Percentiles rank a stretch among this genome's conserved stretches.
phyloP scores from a whole-genome alignment of 306 rosid genomes.

The Vicia villosa region DNA sequence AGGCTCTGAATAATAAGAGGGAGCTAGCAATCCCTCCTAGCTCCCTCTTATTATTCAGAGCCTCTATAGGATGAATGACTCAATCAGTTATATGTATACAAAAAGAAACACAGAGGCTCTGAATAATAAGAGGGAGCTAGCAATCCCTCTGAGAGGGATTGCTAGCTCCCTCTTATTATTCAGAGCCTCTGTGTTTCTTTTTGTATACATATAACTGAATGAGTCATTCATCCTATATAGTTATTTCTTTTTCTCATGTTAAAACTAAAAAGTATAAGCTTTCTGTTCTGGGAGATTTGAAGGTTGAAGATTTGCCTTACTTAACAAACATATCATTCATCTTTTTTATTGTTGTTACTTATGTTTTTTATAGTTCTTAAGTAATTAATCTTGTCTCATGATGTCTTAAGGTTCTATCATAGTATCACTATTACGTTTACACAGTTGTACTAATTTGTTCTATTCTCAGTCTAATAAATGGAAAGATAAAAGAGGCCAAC shows the following conservation, averaged over 20 bases:
- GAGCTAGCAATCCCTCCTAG: too few species aligned
- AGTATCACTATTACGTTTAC: not conserved
- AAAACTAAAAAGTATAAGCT: too few species aligned
- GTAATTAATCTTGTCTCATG: slow-evolving; percentile 13
- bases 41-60: too few species aligned
- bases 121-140: too few species aligned
- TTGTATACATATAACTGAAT: not conserved
- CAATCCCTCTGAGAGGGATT: too few species aligned
- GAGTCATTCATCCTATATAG: slow-evolving; percentile 24
- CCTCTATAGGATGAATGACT: too few species aligned
- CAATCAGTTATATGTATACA: too few species aligned
- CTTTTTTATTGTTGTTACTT: slow-evolving; percentile 23
- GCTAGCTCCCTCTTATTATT: slow-evolving; percentile 6
- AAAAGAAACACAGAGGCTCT: too few species aligned
- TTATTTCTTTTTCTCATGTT: slow-evolving; percentile 9
- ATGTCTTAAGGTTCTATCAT: slow-evolving; percentile 16
- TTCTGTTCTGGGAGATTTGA: too few species aligned
- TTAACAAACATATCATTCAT: slow-evolving; percentile 1
- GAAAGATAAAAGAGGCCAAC: slow-evolving; percentile 10
- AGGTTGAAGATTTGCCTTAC: slow-evolving; percentile 23
- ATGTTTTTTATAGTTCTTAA: slow-evolving; percentile 6
- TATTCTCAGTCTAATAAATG: slow-evolving; percentile 3
- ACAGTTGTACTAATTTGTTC: slow-evolving; percentile 9
- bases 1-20: too few species aligned
- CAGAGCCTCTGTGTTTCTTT: slow-evolving; percentile 3